Conservation (phyloP, 139 green algal species). For the Chlamydomonas eustigma region DNA sequence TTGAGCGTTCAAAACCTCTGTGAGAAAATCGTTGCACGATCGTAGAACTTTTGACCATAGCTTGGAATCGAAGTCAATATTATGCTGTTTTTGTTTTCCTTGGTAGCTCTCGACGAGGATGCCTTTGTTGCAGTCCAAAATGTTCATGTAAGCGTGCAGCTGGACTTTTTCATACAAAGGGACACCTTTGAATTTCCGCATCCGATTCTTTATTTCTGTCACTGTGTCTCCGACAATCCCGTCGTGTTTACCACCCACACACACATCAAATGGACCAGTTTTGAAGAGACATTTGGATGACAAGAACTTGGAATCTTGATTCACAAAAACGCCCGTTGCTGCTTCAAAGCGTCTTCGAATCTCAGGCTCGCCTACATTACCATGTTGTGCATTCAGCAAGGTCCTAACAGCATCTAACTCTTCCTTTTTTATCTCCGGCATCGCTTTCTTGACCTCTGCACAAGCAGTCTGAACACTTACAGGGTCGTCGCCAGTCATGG, state of each 20-base stretch:
- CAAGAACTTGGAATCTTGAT: background rate
- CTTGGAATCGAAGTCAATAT: background rate
- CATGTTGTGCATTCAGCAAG: background rate
- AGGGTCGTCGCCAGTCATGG: too few relatives aligned
- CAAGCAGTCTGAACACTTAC: background rate
- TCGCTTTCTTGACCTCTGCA: background rate
- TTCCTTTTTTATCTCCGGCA: background rate
- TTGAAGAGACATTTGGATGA: background rate
- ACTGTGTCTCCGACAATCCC: slow-evolving; percentile 25
- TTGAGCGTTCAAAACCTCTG: background rate
- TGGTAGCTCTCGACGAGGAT: background rate
- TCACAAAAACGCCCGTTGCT: background rate
- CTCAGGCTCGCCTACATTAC: background rate
- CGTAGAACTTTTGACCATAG: background rate
- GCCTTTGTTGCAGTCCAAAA: background rate
- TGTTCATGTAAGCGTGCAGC: slow-evolving; percentile 6
- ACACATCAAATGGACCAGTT: background rate
- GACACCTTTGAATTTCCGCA: slow-evolving; percentile 5
- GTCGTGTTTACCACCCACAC: slow-evolving; percentile 17
- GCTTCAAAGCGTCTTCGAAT: background rate
- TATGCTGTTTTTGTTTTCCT: background rate
- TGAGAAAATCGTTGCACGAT: background rate
- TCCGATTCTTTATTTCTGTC: slow-evolving; percentile 29
- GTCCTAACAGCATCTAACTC: background rate
- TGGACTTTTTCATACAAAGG: background rate